Evolutionary conservation across 176 grass and related monocot genomes (phyloP).

Genomic region (barley (Hordeum vulgare)): MorexV3_pseudomolecules_assembly NC_058520.1:128055582-128056081

Average conservation of each 20-base stretch:
- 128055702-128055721: not conserved
- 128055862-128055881: conserved; percentile 88
- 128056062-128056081: not conserved
- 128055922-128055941: not conserved
- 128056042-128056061: not conserved
- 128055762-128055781: conserved; percentile 88
- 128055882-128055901: conserved; percentile 11
- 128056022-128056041: not conserved
- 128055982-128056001: not conserved
- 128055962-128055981: not conserved
- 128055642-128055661: not conserved
- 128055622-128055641: not conserved
- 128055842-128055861: conserved; percentile 93
- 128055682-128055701: not conserved
- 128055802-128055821: conserved; percentile 85
- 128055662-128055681: conserved; percentile 1
- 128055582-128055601: conserved; percentile 88
- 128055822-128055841: conserved; percentile 96
- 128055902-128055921: conserved; percentile 3
- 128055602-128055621: conserved; percentile 9
- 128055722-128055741: conserved; percentile 18
- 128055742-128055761: conserved; percentile 82
- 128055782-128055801: conserved; percentile 89
- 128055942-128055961: not conserved
- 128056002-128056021: not conserved